Evolutionary conservation across 2,329 filamentous ascomycete genomes (phyloP), one percentile per base, ranked within the genome.

Genomic region (Xylaria sp.): DNA sequence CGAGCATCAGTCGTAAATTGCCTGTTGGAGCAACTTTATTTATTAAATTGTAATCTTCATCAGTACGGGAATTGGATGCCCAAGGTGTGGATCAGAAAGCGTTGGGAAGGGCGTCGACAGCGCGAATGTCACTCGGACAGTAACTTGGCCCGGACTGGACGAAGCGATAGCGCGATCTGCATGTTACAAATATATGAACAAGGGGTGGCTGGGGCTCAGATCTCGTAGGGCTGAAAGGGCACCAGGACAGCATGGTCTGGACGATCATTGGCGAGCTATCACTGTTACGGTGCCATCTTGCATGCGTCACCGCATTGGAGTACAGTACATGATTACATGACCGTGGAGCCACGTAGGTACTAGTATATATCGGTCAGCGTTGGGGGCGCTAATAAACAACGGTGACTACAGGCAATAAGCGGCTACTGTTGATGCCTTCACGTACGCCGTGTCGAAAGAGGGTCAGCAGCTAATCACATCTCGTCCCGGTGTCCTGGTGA

Each of bases 151-250:
- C 63, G 49, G 59, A 59, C 41, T 66, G 49, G 55, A 67, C 28
- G 31, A 33, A 49, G 41, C 57, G 58, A 68, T 60, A 68, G 63
- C 61, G 70, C 46, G 70, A 72, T 72, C 68, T 67, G 61, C 64
- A 56, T 41, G 64, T 48, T 55, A 52, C 61, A 64, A 62, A 61
- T 69, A 58, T 69, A 62, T 52, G 54, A 67, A 61, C 69, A 62
- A 65, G 64, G 65, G 62, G 51, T 52, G 54, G 51, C 55, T 61
- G 60, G 66, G 69, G 59, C 52, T 64, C 43, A 61, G 67, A 71
- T 72, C 71, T 72, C 71, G 62, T 72, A 72, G 71, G 71, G 71
- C 71, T 72, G 69, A 72, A 71, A 68, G 58, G 41, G 46, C 56
- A 66, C 68, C 49, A 62, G 66, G 52, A 63, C 33, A 46, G 62